Percentiles rank a stretch among this genome's conserved stretches.
Evolutionary conservation across 192 early-diverging fungal genomes (phyloP).

Genomic region (Entrophospora sp.): DNA sequence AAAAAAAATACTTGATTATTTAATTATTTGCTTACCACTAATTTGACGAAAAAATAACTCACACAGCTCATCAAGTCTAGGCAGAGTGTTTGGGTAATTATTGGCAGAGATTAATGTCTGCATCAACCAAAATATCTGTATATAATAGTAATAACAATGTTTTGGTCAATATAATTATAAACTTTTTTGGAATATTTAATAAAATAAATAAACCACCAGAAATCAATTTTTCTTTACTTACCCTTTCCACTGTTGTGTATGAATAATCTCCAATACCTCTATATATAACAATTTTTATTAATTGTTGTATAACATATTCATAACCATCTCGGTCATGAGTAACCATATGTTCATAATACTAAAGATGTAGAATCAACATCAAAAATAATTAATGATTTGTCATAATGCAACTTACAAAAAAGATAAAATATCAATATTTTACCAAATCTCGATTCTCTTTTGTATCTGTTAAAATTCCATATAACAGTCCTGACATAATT

Average conservation of each 20-base stretch:
- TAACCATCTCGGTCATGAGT: neutral
- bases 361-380: neutral
- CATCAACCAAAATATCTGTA: neutral
- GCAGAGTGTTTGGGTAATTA: neutral
- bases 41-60: neutral
- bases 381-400: neutral
- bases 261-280: neutral
- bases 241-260: neutral
- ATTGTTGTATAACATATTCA: neutral
- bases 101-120: neutral
- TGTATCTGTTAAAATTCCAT: neutral
- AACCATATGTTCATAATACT: slow-evolving; percentile 1
- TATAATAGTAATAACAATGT: no score
- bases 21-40: neutral
- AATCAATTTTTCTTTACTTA: neutral
- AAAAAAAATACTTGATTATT: neutral
- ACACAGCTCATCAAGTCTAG: neutral
- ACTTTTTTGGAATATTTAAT: neutral
- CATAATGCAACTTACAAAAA: neutral
- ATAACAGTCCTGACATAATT: neutral
- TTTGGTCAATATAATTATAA: no score
- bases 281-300: neutral
- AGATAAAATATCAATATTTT: no score
- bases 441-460: no score
- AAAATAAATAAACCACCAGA: neutral